Percentiles rank a stretch among this genome's conserved stretches.
phyloP scores from a whole-genome alignment of 805 yeast species.

The Kodamaea hsintzibuensis region DNA sequence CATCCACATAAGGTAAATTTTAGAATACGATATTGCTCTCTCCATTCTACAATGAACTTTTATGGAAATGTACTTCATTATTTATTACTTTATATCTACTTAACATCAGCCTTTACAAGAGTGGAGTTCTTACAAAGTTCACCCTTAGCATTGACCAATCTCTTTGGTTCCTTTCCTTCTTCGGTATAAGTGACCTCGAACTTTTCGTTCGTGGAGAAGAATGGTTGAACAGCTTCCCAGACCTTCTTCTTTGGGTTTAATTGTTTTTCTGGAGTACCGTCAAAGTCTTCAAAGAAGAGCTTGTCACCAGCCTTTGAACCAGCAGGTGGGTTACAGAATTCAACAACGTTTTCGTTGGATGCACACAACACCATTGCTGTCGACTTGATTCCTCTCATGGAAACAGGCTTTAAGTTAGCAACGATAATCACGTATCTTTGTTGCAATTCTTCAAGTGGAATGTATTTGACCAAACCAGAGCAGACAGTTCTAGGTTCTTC shows the following conservation, averaged over 20 bases:
- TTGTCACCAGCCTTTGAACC: conserved; percentile 95
- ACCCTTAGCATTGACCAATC: conserved; percentile 78
- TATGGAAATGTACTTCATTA: too few relatives aligned
- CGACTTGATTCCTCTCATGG: conserved; percentile 96
- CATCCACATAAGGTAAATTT: too few relatives aligned
- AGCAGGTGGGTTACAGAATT: conserved; percentile 92
- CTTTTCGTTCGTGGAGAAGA: conserved; percentile 75
- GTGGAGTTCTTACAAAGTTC: conserved; percentile 73
- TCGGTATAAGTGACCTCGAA: conserved; percentile 79
- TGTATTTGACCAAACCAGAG: conserved; percentile 89
- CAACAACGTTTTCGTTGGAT: conserved; percentile 72
- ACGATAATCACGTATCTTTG: conserved; percentile 86
- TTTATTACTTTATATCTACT: conserved; percentile 42
- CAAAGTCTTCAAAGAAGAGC: conserved; percentile 88
- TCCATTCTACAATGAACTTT: too few relatives aligned
- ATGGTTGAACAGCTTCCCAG: conserved; percentile 94
- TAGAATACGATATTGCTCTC: too few relatives aligned
- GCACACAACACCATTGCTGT: conserved; percentile 97
- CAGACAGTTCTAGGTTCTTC: conserved; percentile 98
- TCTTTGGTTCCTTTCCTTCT: conserved; percentile 72
- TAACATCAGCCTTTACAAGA: conserved; percentile 75
- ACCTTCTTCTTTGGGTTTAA: conserved; percentile 97
- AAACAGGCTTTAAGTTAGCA: conserved; percentile 96
- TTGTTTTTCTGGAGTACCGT: conserved; percentile 86
- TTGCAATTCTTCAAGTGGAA: conserved; percentile 94